A percentile compares a stretch with the other conserved stretches of the same genome.
phyloP scores from a whole-genome alignment of 2,329 filamentous ascomycete genomes.

The Rhinocladiella similis region DNA sequence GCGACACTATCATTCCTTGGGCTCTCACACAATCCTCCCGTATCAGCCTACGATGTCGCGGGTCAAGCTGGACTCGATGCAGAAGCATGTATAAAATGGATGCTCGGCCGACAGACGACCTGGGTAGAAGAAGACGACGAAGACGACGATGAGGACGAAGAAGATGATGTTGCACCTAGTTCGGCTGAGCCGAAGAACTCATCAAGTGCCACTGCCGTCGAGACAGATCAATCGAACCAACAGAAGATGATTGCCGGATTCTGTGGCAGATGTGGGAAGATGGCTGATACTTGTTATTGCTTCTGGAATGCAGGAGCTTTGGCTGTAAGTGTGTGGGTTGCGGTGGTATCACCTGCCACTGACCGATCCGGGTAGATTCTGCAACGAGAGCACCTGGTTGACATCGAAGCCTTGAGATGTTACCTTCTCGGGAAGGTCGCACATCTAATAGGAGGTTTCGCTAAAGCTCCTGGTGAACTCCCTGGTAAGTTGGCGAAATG shows the following conservation, averaged over 20 bases:
- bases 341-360: slow-evolving; percentile 4
- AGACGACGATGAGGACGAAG: slow-evolving; percentile 38
- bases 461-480: slow-evolving; percentile 68
- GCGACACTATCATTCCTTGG: slow-evolving; percentile 51
- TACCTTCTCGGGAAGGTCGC: slow-evolving; percentile 86
- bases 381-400: slow-evolving; percentile 58
- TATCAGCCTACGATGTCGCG: slow-evolving; percentile 37
- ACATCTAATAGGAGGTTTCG: slow-evolving; percentile 79
- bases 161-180: background rate
- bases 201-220: background rate
- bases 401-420: slow-evolving; percentile 61
- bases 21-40: slow-evolving; percentile 5
- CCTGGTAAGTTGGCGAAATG: slow-evolving; percentile 9
- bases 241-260: slow-evolving; percentile 61
- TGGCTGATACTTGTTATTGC: slow-evolving; percentile 90
- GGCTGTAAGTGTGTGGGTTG: slow-evolving; percentile 38
- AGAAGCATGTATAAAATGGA: slow-evolving; percentile 52
- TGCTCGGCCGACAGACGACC: slow-evolving; percentile 64
- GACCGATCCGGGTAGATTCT: slow-evolving; percentile 52
- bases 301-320: slow-evolving; percentile 82
- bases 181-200: background rate
- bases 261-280: slow-evolving; percentile 88
- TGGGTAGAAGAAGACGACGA: slow-evolving; percentile 52
- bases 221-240: background rate
- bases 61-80: slow-evolving; percentile 38